Evolutionary conservation across 140 eudicot genomes (phyloP), one percentile per base, ranked within the genome.

Genomic region (Bidens hawaiensis): DNA sequence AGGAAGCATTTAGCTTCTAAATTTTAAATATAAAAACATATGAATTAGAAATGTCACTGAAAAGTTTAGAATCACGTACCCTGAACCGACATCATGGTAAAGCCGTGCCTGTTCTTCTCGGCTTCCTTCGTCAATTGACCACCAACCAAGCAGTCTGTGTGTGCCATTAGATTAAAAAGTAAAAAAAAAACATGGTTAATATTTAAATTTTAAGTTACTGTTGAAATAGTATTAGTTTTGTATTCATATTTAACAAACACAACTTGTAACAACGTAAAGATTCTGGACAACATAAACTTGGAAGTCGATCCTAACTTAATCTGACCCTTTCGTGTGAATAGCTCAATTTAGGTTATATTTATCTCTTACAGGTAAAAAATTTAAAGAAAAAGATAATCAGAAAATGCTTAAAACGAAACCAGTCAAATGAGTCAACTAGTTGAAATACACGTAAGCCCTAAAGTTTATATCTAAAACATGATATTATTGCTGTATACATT

Each of bases 61-160:
- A 34, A 58, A 33, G 43, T 22, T 56, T 10, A 68, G 49, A 9
- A 76, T 40, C 48, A 65, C 70, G 52, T 67, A 91, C 98, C 98
- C 91, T 21, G 98, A 78, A 19, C 79, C 74, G 48, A 85, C 95
- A 46, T 78, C 83, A 21, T 80, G 86, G 77, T 75, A 84, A 59
- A 91, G 81, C 16, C 84, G 78, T 10, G 96, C 98, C 69, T 83
- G 96, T 64, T 91, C 96, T 76, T 91, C 98, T 71, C 88, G 79
- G 69, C 96, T 91, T 65, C 91, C 86, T 74, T 91, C 98, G 53
- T 91, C 98, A 64, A 91, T 82, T n/a, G 98, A 91, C 98, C 98
- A 91, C 98, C 98, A 91, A 62, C 96, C 98, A 56, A 91, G 96
- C 55, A 91, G 81, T 80, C 98, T 90, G 78, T 57, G 72, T 34